Conservation (phyloP, 208 protist species). For the Porcisia hertigi region DNA sequence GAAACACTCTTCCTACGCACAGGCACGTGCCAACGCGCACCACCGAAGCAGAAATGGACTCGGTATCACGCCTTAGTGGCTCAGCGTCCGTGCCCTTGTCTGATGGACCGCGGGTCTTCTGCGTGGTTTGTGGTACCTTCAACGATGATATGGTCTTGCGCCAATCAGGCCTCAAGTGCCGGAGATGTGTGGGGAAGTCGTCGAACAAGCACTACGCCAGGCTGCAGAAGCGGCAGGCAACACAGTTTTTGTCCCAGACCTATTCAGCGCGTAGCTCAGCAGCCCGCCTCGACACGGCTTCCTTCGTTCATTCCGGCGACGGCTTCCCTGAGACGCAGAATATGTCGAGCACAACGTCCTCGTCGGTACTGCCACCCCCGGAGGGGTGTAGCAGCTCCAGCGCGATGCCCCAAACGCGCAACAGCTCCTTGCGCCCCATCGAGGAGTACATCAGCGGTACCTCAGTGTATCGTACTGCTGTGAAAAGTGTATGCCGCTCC, state of each 20-base stretch:
- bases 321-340: background rate
- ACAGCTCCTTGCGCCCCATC: slow-evolving; percentile 30
- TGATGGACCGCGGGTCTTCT: slow-evolving; percentile 34
- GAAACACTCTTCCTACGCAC: background rate
- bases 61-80: background rate
- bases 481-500: background rate
- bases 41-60: background rate
- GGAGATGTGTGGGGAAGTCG: slow-evolving; percentile 46
- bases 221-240: slow-evolving; percentile 48
- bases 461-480: slow-evolving; percentile 35
- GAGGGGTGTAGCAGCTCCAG: background rate
- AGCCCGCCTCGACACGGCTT: background rate
- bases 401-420: background rate
- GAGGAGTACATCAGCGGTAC: slow-evolving; percentile 72
- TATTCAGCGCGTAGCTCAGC: background rate
- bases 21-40: no score
- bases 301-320: background rate
- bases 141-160: slow-evolving; percentile 45
- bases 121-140: slow-evolving; percentile 58
- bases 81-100: background rate
- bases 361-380: background rate
- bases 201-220: slow-evolving; percentile 40
- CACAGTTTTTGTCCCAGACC: slow-evolving; percentile 27
- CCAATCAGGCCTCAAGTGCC: slow-evolving; percentile 60
- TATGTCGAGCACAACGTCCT: slow-evolving; percentile 9